These are phyloP conservation scores for Aspergillus olivimuriae DNA, from an alignment of 495 filamentous ascomycete genomes.

Conservation along the genomic window DNA sequence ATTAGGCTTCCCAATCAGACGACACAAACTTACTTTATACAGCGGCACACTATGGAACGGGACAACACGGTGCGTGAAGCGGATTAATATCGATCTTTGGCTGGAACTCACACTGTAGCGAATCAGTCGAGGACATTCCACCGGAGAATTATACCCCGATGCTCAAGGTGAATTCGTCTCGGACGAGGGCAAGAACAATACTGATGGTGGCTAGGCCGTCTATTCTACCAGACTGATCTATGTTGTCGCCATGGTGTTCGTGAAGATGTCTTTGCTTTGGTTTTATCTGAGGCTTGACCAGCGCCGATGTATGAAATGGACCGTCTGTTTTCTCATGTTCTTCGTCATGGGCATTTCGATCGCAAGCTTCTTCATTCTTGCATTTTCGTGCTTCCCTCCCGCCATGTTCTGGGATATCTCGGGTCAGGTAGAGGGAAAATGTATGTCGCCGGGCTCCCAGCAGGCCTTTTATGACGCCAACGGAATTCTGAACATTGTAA, in stretches of 20 bases:
- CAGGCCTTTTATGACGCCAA: constrained; percentile 13
- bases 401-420: constrained; percentile 7
- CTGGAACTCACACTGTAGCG: neutral
- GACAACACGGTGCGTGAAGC: constrained; percentile 4
- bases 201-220: neutral
- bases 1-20: neutral
- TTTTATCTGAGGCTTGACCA: constrained; percentile 14
- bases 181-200: too few relatives aligned
- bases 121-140: neutral
- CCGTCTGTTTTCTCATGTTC: constrained; percentile 6
- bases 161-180: constrained; percentile 7
- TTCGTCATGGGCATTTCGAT: constrained; percentile 6
- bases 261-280: constrained; percentile 15
- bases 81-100: neutral
- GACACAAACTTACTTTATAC: neutral
- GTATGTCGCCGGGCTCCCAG: constrained; percentile 3
- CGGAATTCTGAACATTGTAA: constrained; percentile 21
- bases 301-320: constrained; percentile 9
- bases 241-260: constrained; percentile 2
- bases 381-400: constrained; percentile 3
- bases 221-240: constrained; percentile 8
- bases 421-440: neutral
- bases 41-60: constrained; percentile 5
- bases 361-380: constrained; percentile 2
- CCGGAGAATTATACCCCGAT: constrained; percentile 1